A percentile compares a stretch with the other conserved stretches of the same genome.
Conservation (phyloP, 495 filamentous ascomycete genomes). For the Talaromyces stipitatus region DNA sequence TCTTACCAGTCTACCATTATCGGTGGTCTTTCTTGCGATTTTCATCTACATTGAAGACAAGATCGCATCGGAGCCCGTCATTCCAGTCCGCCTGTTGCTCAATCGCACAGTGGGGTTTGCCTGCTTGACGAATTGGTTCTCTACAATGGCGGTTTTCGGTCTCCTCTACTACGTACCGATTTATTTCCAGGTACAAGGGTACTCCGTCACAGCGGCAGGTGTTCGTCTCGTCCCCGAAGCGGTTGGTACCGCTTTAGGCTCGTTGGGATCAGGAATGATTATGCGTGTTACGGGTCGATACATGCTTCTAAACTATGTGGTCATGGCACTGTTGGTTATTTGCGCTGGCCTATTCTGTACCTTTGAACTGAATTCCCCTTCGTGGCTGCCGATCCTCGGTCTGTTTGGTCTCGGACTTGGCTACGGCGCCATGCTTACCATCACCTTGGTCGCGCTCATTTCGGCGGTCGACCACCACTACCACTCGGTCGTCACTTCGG, state of each 20-base stretch:
- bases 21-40: constrained; percentile 39
- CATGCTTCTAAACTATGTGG: constrained; percentile 45
- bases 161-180: constrained; percentile 72
- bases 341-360: constrained; percentile 45
- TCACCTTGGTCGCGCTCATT: constrained; percentile 72
- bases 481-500: constrained; percentile 80
- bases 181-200: constrained; percentile 71
- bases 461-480: constrained; percentile 72
- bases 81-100: constrained; percentile 71
- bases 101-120: constrained; percentile 65
- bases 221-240: constrained; percentile 58
- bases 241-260: constrained; percentile 63
- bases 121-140: constrained; percentile 72
- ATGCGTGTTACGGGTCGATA: constrained; percentile 70
- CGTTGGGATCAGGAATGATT: constrained; percentile 59
- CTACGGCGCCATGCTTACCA: constrained; percentile 72
- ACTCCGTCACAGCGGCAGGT: constrained; percentile 63
- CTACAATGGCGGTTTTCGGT: constrained; percentile 43
- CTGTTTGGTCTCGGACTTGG: constrained; percentile 61
- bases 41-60: constrained; percentile 63
- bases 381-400: constrained; percentile 58
- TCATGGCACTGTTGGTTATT: constrained; percentile 43
- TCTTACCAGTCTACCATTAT: constrained; percentile 57
- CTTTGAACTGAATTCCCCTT: constrained; percentile 48
- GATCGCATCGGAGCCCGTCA: constrained; percentile 67